These are phyloP conservation scores for Coemansia sp. DNA, from an alignment of 192 early-diverging fungal species.

Conservation along the genomic window DNA sequence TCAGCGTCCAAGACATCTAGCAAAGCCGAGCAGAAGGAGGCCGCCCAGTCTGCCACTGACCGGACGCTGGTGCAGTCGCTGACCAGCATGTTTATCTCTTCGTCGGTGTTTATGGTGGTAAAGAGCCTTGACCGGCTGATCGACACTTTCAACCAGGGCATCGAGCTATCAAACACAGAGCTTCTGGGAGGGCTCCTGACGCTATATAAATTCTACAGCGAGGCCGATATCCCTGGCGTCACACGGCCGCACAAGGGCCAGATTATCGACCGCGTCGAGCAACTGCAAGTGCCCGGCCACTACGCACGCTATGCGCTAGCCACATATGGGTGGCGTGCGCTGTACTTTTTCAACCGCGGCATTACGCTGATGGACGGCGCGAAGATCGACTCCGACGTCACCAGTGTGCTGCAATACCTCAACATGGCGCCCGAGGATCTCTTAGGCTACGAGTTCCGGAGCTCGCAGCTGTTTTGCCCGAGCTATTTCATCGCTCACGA, in stretches of 20 bases:
- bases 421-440: conserved; percentile 62
- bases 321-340: conserved; percentile 71
- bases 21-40: conserved; percentile 1
- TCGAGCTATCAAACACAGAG: conserved; percentile 66
- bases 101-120: conserved; percentile 46
- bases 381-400: conserved; percentile 64
- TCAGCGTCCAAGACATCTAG: neutral
- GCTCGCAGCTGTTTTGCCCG: conserved; percentile 64
- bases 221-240: conserved; percentile 42
- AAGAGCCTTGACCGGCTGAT: conserved; percentile 51
- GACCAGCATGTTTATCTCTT: conserved; percentile 52
- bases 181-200: conserved; percentile 64
- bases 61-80: conserved; percentile 52
- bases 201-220: conserved; percentile 63
- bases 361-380: conserved; percentile 67
- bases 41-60: conserved; percentile 16
- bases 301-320: conserved; percentile 62
- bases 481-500: conserved; percentile 72
- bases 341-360: conserved; percentile 72
- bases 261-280: conserved; percentile 31
- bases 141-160: conserved; percentile 62
- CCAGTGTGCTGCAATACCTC: conserved; percentile 64
- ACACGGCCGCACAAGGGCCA: conserved; percentile 38
- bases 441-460: conserved; percentile 66
- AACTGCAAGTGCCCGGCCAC: conserved; percentile 56